A percentile compares a stretch with the other conserved stretches of the same genome.
Conservation (phyloP, 192 early-diverging fungal genomes). For the Phycomyces blakesleeanus region DNA sequence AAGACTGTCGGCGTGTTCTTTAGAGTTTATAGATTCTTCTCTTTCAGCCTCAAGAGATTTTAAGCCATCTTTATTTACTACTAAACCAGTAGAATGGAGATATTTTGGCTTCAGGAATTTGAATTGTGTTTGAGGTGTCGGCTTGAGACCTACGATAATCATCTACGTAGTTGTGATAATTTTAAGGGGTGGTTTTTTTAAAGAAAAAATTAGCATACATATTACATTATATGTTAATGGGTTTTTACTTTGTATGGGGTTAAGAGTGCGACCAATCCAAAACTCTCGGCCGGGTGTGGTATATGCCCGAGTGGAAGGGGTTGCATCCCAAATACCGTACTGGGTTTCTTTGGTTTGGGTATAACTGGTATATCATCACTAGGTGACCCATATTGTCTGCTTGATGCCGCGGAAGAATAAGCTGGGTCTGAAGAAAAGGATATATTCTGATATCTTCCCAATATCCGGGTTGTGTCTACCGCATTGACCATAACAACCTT, state of each 20-base stretch:
- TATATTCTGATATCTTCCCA: conserved; percentile 50
- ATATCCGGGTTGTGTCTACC: conserved; percentile 50
- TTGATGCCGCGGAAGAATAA: not conserved
- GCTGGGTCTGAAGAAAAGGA: conserved; percentile 16
- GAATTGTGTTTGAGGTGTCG: conserved; percentile 52
- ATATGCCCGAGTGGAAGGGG: conserved; percentile 53
- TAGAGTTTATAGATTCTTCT: conserved; percentile 1
- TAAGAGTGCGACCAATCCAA: conserved; percentile 54
- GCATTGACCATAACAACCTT: conserved; percentile 59
- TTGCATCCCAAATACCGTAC: conserved; percentile 57
- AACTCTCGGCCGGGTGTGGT: conserved; percentile 50
- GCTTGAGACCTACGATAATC: conserved; percentile 57
- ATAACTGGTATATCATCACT: conserved; percentile 4
- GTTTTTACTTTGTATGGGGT: conserved; percentile 55
- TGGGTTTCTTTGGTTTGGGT: conserved; percentile 44
- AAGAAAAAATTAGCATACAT: not conserved
- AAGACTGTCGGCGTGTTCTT: conserved; percentile 12
- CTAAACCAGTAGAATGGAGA: conserved; percentile 17
- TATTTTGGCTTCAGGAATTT: conserved; percentile 51
- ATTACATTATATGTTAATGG: not conserved
- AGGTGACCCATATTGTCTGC: not conserved
- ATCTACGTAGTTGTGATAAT: conserved; percentile 29
- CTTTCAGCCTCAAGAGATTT: not conserved
- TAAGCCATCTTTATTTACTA: conserved; percentile 5
- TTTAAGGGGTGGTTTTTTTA: not conserved